Base-by-base conservation (phyloP, 495 filamentous ascomycete genomes). In the Pyrenula massariospora region DNA sequence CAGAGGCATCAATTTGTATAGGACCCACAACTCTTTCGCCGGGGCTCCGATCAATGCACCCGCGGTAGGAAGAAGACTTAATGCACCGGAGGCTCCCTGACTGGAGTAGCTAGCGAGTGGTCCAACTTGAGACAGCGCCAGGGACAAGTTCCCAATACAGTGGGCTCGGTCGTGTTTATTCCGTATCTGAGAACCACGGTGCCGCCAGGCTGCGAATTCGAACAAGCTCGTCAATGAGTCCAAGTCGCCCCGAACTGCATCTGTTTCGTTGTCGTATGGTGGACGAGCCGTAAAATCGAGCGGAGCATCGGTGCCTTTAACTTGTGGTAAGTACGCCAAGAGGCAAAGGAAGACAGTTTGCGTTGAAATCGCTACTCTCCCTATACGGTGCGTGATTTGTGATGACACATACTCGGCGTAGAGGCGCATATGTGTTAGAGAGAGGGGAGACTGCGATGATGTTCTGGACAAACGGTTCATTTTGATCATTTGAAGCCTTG, bases 1-100 rank as follows among this genome's bases (percentile, higher is more conserved):
- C 24, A 64, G 3, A 3, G 62, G 62, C 1, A 64, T 56, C 15
- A 64, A 49, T 24, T 64, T 64, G 24, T 55, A 62, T 19, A 64
- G 31, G 8, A 62, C 48, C 62, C 62, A 64, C 12, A 64, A 24
- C 48, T 64, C 62, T 19, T 54, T 54, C 1, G 60, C 56, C 2
- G 62, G 62, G 11, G 60, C 53, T 12, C 62, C 62, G 22, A 64
- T 56, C 15, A 64, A 52, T 24, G 62, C 62, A 12, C 60, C 62
- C 20, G 57, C 60, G 22, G 59, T 62, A 2, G 62, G 62, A 8
- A 64, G 60, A 1, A 64, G 60, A 25, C 56, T 36, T 2, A 64
- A 54, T 51, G 52, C 54, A 21, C 57, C 54, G 2, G 62, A 50
- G 8, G 62, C 24, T 12, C 59, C 62, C 23, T 57, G 56, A 20